Evolutionary conservation across 306 rosid genomes (phyloP).

Genomic region (Arachis hypogaea): DNA sequence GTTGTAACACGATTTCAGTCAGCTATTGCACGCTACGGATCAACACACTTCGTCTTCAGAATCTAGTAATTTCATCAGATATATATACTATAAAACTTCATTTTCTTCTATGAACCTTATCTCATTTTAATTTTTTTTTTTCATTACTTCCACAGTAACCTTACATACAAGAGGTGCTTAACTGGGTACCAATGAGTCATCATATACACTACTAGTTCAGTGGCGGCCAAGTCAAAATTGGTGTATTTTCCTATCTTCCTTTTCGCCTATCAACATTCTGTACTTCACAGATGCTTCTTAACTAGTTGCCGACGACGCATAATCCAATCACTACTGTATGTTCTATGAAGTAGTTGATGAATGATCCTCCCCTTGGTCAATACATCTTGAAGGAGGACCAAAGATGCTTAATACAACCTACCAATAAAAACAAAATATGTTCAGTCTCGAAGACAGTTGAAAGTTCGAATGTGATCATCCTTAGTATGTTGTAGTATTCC

Average conservation of each 20-base stretch:
- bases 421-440: not conserved
- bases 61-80: not conserved
- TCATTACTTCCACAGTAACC: constrained; percentile 3
- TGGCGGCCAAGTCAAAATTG: constrained; percentile 41
- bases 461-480: constrained; percentile 9
- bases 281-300: constrained; percentile 40
- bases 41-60: not conserved
- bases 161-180: constrained; percentile 20
- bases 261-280: constrained; percentile 20
- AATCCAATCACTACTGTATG: constrained; percentile 27
- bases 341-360: constrained; percentile 58
- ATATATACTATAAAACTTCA: not conserved
- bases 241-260: constrained; percentile 35
- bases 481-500: constrained; percentile 6
- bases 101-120: not conserved
- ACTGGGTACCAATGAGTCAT: constrained; percentile 15
- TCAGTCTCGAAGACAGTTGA: not conserved
- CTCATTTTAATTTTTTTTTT: constrained; percentile 1
- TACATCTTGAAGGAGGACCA: constrained; percentile 93
- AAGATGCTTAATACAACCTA: constrained; percentile 89
- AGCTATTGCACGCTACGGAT: not conserved
- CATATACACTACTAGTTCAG: constrained; percentile 28
- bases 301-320: constrained; percentile 30
- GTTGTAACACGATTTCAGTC: not conserved
- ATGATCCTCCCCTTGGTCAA: constrained; percentile 60